Evolutionary conservation across 768 basidiomycete species (phyloP), one percentile per base, ranked within the genome.

Genomic region (Mycena haematopus): DNA sequence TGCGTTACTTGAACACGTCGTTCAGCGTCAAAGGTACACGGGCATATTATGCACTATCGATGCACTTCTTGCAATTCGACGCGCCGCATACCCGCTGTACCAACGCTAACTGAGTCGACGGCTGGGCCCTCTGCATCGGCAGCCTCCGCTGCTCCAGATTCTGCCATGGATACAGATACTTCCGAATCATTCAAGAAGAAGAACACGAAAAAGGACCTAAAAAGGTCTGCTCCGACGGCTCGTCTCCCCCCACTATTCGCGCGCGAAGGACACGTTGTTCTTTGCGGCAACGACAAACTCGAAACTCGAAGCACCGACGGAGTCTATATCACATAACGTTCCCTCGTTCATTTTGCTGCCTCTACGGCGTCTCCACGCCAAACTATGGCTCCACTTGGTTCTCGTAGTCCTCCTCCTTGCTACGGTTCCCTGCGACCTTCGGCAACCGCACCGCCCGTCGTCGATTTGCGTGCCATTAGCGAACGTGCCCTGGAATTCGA

Each of bases 61-160:
- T 94, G 92, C 71, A 74, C 74, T 11, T 69, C 76, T 9, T 94
- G 92, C 73, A 74, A 77, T n/a, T 75, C 78, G 1, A 74, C 78
- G n/a, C 84, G 87, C 55, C 81, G 82, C 22, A 87, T 92, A 40
- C 91, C 92, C 0, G 87, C 90, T 1, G 88, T 89, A 1, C 85
- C 87, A 1, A 73, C 72, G 9, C 45, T 62, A 8, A 14, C 35
- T 14, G 49, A 36, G 3, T n/a, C 60, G 27, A 29, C 31, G 3
- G 21, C 50, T 35, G 33, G 25, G 21, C 54, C 60, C 17, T 42
- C 45, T 42, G 17, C 56, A 36, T 46, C 52, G 13, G 27, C 42
- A 11, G 42, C 56, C 10, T 44, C 56, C 33, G 11, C 40, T 24
- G 8, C 50, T n/a, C 31, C 8, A 35, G 50, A 52, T 14, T n/a